A percentile compares a stretch with the other conserved stretches of the same genome.
Evolutionary conservation across 1,139 yeast genomes (phyloP).

Genomic region (Debaryomycetaceae sp.): DNA sequence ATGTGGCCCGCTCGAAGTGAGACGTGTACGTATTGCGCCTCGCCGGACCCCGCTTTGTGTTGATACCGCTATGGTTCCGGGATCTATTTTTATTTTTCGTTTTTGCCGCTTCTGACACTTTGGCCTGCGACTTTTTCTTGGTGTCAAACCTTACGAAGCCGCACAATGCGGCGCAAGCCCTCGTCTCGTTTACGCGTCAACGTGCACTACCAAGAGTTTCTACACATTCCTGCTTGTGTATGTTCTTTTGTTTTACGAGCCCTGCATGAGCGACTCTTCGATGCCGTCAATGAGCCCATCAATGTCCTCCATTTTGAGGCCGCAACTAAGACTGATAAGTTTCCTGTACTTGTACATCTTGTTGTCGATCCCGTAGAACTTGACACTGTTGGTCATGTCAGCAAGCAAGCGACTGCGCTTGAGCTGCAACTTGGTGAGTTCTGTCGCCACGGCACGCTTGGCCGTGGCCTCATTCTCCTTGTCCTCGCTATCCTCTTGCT

Average conservation of each 20-base stretch:
- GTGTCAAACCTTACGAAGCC: too few relatives aligned
- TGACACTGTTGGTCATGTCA: conserved; percentile 31
- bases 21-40: too few relatives aligned
- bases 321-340: conserved; percentile 79
- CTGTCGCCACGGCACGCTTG: conserved; percentile 23
- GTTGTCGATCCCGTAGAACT: conserved; percentile 35
- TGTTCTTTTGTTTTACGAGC: conserved; percentile 2
- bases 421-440: conserved; percentile 52
- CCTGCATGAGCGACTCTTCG: conserved; percentile 39
- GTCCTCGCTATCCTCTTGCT: conserved; percentile 9
- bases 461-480: conserved; percentile 13
- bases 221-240: conserved; percentile 1
- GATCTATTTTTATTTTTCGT: too few relatives aligned
- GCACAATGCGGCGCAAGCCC: too few relatives aligned
- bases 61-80: too few relatives aligned
- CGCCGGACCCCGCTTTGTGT: too few relatives aligned
- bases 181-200: too few relatives aligned
- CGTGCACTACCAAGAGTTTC: conserved; percentile 1
- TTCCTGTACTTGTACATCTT: conserved; percentile 80
- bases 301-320: conserved; percentile 72
- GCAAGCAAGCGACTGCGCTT: conserved; percentile 35
- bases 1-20: too few relatives aligned
- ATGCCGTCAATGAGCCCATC: conserved; percentile 55
- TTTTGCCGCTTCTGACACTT: too few relatives aligned
- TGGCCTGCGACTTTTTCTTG: too few relatives aligned